Percentiles rank a stretch among this genome's conserved stretches.
Conservation (phyloP, 2,329 filamentous ascomycete species). For the Claviceps maximensis region DNA sequence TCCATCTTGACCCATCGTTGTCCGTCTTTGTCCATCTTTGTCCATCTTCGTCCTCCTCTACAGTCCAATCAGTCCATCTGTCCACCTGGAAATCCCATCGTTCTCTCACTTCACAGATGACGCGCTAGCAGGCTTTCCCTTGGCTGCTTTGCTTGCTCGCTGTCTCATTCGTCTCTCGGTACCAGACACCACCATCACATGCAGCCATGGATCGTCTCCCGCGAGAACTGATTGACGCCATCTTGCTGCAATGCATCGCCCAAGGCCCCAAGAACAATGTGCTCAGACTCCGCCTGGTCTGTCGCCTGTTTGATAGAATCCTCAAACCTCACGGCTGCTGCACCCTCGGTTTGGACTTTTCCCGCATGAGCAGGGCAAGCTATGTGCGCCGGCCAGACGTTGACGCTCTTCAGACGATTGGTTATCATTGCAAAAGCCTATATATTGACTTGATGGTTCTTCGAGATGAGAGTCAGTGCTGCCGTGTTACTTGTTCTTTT, state of each 20-base stretch:
- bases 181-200: not conserved
- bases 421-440: slow-evolving; percentile 33
- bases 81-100: not conserved
- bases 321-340: slow-evolving; percentile 32
- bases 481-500: too few species aligned
- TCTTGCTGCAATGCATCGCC: slow-evolving; percentile 30
- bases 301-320: slow-evolving; percentile 32
- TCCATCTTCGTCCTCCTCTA: too few species aligned
- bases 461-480: slow-evolving; percentile 33
- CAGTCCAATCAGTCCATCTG: too few species aligned
- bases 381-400: slow-evolving; percentile 20
- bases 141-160: not conserved
- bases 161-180: not conserved
- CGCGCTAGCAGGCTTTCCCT: not conserved
- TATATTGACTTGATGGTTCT: slow-evolving; percentile 40
- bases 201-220: slow-evolving; percentile 32
- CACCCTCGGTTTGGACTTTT: slow-evolving; percentile 37
- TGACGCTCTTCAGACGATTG: slow-evolving; percentile 31
- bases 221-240: slow-evolving; percentile 32
- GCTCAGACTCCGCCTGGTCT: slow-evolving; percentile 33
- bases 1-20: too few species aligned
- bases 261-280: slow-evolving; percentile 30
- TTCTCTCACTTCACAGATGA: not conserved
- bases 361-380: slow-evolving; percentile 28
- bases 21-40: too few species aligned